Base-by-base conservation (phyloP, 169 alveolate genomes). In the Toxoplasma gondii region DNA sequence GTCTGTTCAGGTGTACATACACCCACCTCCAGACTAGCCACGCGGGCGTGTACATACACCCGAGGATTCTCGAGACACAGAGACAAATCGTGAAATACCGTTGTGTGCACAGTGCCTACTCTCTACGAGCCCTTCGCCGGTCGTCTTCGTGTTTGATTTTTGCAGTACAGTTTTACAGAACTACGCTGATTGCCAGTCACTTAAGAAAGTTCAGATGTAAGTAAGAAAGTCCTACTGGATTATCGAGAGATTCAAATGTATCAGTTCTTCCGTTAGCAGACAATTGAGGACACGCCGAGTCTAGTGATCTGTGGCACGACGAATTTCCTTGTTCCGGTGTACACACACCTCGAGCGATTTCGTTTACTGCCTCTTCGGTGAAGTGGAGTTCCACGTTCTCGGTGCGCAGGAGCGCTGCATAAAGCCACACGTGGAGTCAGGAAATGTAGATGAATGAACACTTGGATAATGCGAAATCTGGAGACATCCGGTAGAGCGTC, bases 321-420 rank as follows among this genome's bases (percentile, higher is more conserved):
- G 27, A 19, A 9, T 12, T 12, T 16, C 49, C 16, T 58, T 5
- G 41, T 58, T 0, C 10, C 87, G 17, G 12, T 58, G 34, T n/a
- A 19, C 41, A 45, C 69, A 36, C 90, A 94, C 96, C 96, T 10
- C 88, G 38, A 22, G 96, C 96, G 49, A 95, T 91, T 70, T 95
- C 96, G 64, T 87, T 69, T 27, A 92, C 58, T 19, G 95, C 95
- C 41, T 88, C 94, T 24, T 87, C 95, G 12, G 58, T 90, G 93
- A 97, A 97, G n/a, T 94, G 94, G 34, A 97, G 67, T 44, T 96
- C 96, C 31, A 97, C 93, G 0, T 97, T 98, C 95, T 98, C 99
- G 44, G 98, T 97, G 67, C 95, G 96, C 88, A 98, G 91, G 58
- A 98, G 94, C 70, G 98, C 98, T 74, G 67, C 58, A 49, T 0